Evolutionary conservation across 345 rosid genomes (phyloP).

Genomic region (Brassica nigra): DNA sequence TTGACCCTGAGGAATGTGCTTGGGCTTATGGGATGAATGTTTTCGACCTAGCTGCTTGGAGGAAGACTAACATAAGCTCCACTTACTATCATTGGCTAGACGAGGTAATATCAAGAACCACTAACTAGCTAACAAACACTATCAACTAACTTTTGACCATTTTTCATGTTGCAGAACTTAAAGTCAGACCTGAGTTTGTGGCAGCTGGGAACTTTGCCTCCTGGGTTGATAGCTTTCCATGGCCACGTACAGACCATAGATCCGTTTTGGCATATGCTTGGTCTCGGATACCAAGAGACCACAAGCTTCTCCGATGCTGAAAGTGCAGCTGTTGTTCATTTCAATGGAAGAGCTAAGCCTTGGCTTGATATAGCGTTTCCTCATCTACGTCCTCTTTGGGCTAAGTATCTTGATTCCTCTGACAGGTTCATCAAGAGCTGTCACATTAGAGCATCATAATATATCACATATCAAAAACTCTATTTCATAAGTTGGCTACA

Average conservation of each 20-base stretch:
- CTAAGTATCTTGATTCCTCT: conserved; percentile 74
- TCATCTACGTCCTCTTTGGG: conserved; percentile 79
- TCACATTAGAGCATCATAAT: conserved; percentile 61
- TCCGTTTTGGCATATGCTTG: conserved; percentile 98
- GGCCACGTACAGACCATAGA: conserved; percentile 85
- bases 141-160: not conserved
- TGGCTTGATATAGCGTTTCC: conserved; percentile 97
- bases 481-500: not conserved
- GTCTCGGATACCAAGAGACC: conserved; percentile 91
- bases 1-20: conserved; percentile 81
- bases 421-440: conserved; percentile 90
- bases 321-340: conserved; percentile 85
- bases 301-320: conserved; percentile 64
- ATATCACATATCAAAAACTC: conserved; percentile 31
- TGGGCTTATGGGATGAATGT: conserved; percentile 99
- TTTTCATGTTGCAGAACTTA: conserved; percentile 65
- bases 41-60: conserved; percentile 88
- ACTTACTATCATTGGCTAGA: conserved; percentile 91
- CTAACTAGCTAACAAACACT: not conserved
- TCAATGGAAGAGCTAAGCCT: conserved; percentile 97
- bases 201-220: conserved; percentile 96
- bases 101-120: conserved; percentile 52
- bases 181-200: conserved; percentile 94
- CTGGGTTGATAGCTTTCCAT: conserved; percentile 86
- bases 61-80: conserved; percentile 82